These are phyloP conservation scores for Aspergillus wentii DNA, from an alignment of 495 filamentous ascomycete genomes.

Conservation along the genomic window DNA sequence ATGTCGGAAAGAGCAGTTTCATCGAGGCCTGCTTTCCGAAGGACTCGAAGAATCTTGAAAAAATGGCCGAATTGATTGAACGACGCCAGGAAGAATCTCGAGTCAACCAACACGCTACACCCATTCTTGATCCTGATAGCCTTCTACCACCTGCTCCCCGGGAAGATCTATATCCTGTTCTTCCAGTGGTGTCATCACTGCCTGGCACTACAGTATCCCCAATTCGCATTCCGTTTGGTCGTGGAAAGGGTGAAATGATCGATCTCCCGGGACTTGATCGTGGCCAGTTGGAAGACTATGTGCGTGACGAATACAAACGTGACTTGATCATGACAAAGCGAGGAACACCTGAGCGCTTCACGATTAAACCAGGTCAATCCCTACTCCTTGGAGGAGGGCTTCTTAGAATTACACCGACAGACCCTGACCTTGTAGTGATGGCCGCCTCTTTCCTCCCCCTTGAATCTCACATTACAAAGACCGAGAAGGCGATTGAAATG, in stretches of 20 bases:
- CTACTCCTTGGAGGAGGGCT: conserved; percentile 81
- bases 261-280: conserved; percentile 86
- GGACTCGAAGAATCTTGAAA: conserved; percentile 51
- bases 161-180: conserved; percentile 68
- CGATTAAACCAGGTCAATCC: conserved; percentile 73
- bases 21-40: conserved; percentile 84
- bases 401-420: conserved; percentile 77
- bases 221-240: conserved; percentile 83
- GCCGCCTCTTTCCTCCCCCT: conserved; percentile 77
- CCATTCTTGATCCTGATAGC: conserved; percentile 19
- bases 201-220: conserved; percentile 94
- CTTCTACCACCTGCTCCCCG: conserved; percentile 71
- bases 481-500: conserved; percentile 67
- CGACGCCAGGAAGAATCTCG: conserved; percentile 18
- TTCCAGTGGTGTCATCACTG: conserved; percentile 79
- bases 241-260: conserved; percentile 83
- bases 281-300: conserved; percentile 60
- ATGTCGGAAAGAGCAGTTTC: conserved; percentile 93
- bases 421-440: conserved; percentile 56
- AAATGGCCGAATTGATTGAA: conserved; percentile 30
- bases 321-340: conserved; percentile 74
- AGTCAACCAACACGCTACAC: conserved; percentile 12
- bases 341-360: conserved; percentile 58
- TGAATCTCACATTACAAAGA: conserved; percentile 66
- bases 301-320: conserved; percentile 55